A percentile compares a stretch with the other conserved stretches of the same genome.
These are phyloP conservation scores for Trypanosoma vivax DNA, from an alignment of 208 protist species.

Conservation along the genomic window DNA sequence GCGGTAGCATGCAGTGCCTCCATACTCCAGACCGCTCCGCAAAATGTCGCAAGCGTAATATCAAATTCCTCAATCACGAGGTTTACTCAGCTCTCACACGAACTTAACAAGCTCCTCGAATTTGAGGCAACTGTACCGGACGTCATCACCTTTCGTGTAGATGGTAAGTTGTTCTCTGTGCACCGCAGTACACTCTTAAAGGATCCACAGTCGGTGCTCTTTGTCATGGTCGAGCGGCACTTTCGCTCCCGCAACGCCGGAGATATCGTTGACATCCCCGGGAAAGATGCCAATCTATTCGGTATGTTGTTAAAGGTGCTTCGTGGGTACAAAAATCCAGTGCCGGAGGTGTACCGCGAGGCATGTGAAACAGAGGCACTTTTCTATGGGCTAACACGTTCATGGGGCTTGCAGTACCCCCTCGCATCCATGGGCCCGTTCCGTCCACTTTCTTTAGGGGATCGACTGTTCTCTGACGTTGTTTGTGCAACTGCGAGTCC, in stretches of 20 bases:
- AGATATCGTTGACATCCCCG: constrained; percentile 27
- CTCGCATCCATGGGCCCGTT: constrained; percentile 23
- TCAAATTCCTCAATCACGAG: constrained; percentile 1
- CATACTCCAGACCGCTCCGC: neutral
- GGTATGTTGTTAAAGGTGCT: constrained; percentile 53
- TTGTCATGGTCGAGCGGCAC: constrained; percentile 31
- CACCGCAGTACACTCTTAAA: constrained; percentile 28
- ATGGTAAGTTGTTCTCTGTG: constrained; percentile 34
- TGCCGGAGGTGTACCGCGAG: constrained; percentile 33
- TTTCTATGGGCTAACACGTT: constrained; percentile 50
- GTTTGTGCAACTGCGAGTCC: constrained; percentile 43
- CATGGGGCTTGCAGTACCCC: constrained; percentile 28
- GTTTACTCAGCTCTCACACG: constrained; percentile 8
- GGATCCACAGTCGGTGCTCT: constrained; percentile 62
- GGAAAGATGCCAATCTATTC: constrained; percentile 29
- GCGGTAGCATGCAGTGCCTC: constrained; percentile 7
- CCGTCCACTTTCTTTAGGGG: constrained; percentile 23
- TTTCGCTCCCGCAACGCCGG: constrained; percentile 10
- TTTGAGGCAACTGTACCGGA: constrained; percentile 33
- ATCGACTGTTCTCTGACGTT: constrained; percentile 31
- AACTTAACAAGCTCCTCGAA: constrained; percentile 13
- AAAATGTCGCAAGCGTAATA: neutral
- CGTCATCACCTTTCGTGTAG: constrained; percentile 46
- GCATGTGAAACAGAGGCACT: constrained; percentile 33
- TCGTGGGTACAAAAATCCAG: constrained; percentile 43